These are phyloP conservation scores for Colletotrichum horii DNA, from an alignment of 2,329 filamentous ascomycete species.

Conservation along the genomic window DNA sequence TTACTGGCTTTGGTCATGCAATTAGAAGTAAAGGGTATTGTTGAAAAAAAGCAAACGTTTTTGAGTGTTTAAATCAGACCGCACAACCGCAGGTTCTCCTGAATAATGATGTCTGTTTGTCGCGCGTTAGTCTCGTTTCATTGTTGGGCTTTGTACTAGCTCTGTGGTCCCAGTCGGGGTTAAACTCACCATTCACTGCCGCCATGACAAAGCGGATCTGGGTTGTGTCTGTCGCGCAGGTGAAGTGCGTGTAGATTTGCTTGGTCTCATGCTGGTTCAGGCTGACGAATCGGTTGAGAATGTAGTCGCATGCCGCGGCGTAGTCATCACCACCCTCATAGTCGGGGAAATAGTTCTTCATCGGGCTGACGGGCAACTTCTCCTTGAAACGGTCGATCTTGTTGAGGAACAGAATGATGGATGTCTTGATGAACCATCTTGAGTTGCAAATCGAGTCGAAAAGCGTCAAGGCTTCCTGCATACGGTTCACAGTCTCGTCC, in stretches of 20 bases:
- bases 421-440: slow-evolving; percentile 89
- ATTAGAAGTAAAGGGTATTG: slow-evolving; percentile 48
- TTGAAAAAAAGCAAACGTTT: slow-evolving; percentile 37
- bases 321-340: slow-evolving; percentile 97
- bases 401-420: slow-evolving; percentile 88
- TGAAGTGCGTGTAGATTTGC: slow-evolving; percentile 99
- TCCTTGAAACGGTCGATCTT: slow-evolving; percentile 91
- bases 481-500: slow-evolving; percentile 94
- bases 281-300: slow-evolving; percentile 97
- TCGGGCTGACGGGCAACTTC: slow-evolving; percentile 81
- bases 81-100: slow-evolving; percentile 97
- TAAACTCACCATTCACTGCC: slow-evolving; percentile 86
- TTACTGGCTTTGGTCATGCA: slow-evolving; percentile 24
- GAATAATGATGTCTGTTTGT: slow-evolving; percentile 92
- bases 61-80: slow-evolving; percentile 80
- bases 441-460: slow-evolving; percentile 91
- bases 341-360: slow-evolving; percentile 88
- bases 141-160: background rate
- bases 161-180: background rate
- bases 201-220: slow-evolving; percentile 99
- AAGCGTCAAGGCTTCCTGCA: slow-evolving; percentile 86
- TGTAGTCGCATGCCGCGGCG: slow-evolving; percentile 95
- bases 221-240: slow-evolving; percentile 96
- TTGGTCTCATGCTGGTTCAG: slow-evolving; percentile 99
- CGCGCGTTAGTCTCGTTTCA: background rate